A percentile compares a stretch with the other conserved stretches of the same genome.
Conservation (phyloP, 768 basidiomycete species). For the Lactarius quietus region DNA sequence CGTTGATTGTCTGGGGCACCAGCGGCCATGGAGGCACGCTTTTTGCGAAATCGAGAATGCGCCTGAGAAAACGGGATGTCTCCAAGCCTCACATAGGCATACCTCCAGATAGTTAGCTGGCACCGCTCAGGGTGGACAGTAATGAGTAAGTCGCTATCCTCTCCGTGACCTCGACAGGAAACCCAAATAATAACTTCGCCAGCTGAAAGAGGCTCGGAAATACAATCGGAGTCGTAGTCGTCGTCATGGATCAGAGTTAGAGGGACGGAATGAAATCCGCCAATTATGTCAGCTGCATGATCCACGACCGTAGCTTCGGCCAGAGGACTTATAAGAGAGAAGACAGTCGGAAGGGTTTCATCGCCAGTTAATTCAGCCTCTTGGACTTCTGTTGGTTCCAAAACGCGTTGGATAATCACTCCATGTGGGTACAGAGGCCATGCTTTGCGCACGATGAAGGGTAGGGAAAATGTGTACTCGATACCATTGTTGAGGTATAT, state of each 20-base stretch:
- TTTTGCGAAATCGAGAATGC: slow-evolving; percentile 37
- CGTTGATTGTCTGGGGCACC: slow-evolving; percentile 26
- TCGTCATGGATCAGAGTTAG: slow-evolving; percentile 21
- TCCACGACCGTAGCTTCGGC: slow-evolving; percentile 72
- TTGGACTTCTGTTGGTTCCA: slow-evolving; percentile 61
- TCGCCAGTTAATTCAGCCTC: slow-evolving; percentile 68
- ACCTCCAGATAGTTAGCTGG: slow-evolving; percentile 67
- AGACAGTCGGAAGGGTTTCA: slow-evolving; percentile 71
- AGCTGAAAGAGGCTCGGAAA: slow-evolving; percentile 54
- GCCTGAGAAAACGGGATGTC: slow-evolving; percentile 45
- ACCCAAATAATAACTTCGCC: slow-evolving; percentile 65
- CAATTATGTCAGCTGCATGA: slow-evolving; percentile 56
- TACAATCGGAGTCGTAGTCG: slow-evolving; percentile 47
- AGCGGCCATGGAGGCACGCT: slow-evolving; percentile 31
- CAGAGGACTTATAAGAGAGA: slow-evolving; percentile 73
- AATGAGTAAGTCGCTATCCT: slow-evolving; percentile 48
- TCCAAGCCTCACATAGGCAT: slow-evolving; percentile 60
- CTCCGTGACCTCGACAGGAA: slow-evolving; percentile 41
- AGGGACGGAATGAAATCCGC: slow-evolving; percentile 38
- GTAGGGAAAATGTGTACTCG: slow-evolving; percentile 75
- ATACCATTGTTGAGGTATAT: slow-evolving; percentile 67
- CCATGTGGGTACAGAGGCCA: slow-evolving; percentile 81
- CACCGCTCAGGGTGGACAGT: slow-evolving; percentile 55
- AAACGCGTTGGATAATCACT: slow-evolving; percentile 69
- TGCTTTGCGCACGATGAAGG: slow-evolving; percentile 73